Evolutionary conservation across 805 yeast genomes (phyloP).

Genomic region (Hanseniaspora guilliermondii): DNA sequence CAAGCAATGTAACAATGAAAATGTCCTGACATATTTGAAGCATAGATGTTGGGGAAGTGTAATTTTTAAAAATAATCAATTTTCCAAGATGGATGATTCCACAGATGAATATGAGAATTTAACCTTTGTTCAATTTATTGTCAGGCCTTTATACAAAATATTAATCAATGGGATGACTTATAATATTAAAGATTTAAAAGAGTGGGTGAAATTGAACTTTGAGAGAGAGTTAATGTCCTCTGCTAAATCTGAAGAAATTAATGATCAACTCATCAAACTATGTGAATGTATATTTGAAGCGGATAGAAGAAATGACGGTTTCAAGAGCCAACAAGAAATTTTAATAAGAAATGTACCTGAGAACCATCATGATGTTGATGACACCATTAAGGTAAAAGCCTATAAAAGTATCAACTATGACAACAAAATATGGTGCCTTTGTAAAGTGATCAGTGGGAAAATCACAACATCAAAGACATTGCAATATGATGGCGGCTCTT

Average conservation of each 20-base stretch:
- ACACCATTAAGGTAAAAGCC: slow-evolving; percentile 23
- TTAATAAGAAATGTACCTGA: slow-evolving; percentile 32
- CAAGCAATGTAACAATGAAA: slow-evolving; percentile 27
- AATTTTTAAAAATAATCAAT: slow-evolving; percentile 37
- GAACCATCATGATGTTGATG: neutral
- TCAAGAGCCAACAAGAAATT: neutral
- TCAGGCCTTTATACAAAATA: slow-evolving; percentile 73
- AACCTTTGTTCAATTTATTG: slow-evolving; percentile 51
- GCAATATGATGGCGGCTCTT: neutral
- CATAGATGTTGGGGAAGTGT: slow-evolving; percentile 67
- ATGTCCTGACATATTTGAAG: slow-evolving; percentile 33
- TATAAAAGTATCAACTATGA: slow-evolving; percentile 49
- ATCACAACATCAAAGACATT: slow-evolving; percentile 33
- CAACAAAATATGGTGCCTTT: slow-evolving; percentile 42
- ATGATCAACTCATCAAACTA: slow-evolving; percentile 43
- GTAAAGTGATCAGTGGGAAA: slow-evolving; percentile 51
- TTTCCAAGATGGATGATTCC: slow-evolving; percentile 29
- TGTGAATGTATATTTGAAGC: slow-evolving; percentile 42
- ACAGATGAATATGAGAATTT: slow-evolving; percentile 23
- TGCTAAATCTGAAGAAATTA: slow-evolving; percentile 28
- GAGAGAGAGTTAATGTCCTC: slow-evolving; percentile 24
- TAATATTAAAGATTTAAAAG: slow-evolving; percentile 33
- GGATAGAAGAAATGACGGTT: slow-evolving; percentile 18
- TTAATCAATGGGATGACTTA: slow-evolving; percentile 47
- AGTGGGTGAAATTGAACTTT: slow-evolving; percentile 38